Conservation (phyloP, 768 basidiomycete genomes). For the Auricularia heimuer region DNA sequence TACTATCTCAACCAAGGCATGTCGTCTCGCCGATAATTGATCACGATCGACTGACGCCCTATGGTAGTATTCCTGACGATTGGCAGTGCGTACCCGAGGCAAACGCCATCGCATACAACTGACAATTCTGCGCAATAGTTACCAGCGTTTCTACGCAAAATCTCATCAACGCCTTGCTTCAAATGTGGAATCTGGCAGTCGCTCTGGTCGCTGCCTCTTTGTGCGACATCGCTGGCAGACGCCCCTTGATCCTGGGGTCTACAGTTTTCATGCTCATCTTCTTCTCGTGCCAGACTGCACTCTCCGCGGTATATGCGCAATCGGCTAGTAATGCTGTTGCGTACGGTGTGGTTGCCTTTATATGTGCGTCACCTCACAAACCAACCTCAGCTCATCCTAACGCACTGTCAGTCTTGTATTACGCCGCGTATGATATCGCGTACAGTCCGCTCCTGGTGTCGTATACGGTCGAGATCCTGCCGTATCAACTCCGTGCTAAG, state of each 20-base stretch:
- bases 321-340: slow-evolving; percentile 19
- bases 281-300: slow-evolving; percentile 44
- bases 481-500: slow-evolving; percentile 74
- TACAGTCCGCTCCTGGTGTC: slow-evolving; percentile 81
- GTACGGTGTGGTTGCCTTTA: too few species aligned
- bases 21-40: too few species aligned
- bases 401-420: slow-evolving; percentile 77
- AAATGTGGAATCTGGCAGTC: slow-evolving; percentile 70
- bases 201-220: slow-evolving; percentile 46
- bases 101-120: too few species aligned
- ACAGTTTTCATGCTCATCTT: slow-evolving; percentile 12
- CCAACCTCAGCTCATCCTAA: slow-evolving; percentile 33
- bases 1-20: slow-evolving; percentile 34
- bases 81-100: too few species aligned
- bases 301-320: slow-evolving; percentile 51
- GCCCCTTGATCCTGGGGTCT: slow-evolving; percentile 44
- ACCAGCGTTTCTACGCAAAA: slow-evolving; percentile 35
- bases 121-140: slow-evolving; percentile 8
- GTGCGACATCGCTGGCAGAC: slow-evolving; percentile 58
- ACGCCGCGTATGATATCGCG: slow-evolving; percentile 68
- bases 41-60: too few species aligned
- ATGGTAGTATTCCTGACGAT: too few species aligned
- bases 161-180: slow-evolving; percentile 78
- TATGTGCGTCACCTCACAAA: too few species aligned
- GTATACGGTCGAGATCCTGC: slow-evolving; percentile 84